Evolutionary conservation across 495 filamentous ascomycete genomes (phyloP).

Genomic region (Aspergillus hancockii): DNA sequence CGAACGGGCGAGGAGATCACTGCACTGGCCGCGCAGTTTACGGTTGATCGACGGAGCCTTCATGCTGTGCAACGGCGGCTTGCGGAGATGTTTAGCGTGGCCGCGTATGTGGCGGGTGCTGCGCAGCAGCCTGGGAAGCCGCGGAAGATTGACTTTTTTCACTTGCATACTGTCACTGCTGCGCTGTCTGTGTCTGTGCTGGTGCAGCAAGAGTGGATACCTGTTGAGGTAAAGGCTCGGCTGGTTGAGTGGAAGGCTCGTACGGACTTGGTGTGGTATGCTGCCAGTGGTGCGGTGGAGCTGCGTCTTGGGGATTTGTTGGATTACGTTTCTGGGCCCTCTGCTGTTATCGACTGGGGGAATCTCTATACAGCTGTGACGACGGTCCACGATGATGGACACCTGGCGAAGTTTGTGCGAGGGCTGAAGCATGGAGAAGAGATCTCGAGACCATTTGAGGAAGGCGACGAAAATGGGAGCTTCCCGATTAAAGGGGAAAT

Average conservation of each 20-base stretch:
- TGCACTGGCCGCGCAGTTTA: conserved; percentile 60
- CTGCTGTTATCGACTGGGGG: conserved; percentile 57
- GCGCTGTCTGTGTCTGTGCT: conserved; percentile 64
- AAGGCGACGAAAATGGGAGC: conserved; percentile 41
- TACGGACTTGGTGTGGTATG: conserved; percentile 67
- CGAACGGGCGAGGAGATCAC: no score
- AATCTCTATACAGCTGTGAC: conserved; percentile 37
- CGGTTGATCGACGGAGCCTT: no score
- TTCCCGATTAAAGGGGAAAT: conserved; percentile 60
- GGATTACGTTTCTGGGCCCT: conserved; percentile 53
- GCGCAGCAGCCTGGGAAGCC: conserved; percentile 63
- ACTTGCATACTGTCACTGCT: conserved; percentile 67
- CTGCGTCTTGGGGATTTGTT: conserved; percentile 56
- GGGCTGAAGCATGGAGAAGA: conserved; percentile 60
- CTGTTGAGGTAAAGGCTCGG: conserved; percentile 54
- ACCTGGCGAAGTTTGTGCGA: conserved; percentile 70
- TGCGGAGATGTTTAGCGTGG: conserved; percentile 74
- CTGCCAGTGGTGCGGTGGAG: conserved; percentile 55
- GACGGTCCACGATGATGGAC: conserved; percentile 91
- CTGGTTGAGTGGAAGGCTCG: conserved; percentile 75
- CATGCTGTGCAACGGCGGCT: no score
- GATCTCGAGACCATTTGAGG: conserved; percentile 45
- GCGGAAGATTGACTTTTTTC: conserved; percentile 80
- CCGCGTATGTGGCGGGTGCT: conserved; percentile 60
- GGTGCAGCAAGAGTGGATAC: conserved; percentile 28